A percentile compares a stretch with the other conserved stretches of the same genome.
These are phyloP conservation scores for Conringia planisiliqua DNA, from an alignment of 345 rosid species.

Conservation along the genomic window DNA sequence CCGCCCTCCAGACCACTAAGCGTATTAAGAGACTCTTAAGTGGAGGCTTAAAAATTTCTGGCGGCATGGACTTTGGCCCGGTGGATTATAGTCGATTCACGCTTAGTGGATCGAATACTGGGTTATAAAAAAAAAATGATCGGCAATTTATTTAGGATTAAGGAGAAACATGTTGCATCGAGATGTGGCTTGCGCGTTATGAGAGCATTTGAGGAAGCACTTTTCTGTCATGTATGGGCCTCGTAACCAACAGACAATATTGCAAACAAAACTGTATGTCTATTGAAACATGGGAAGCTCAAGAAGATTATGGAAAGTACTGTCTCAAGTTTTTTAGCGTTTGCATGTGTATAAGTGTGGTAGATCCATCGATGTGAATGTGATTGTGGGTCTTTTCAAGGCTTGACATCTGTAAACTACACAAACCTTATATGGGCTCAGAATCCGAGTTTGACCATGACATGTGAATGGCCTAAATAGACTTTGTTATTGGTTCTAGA, in stretches of 20 bases:
- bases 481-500: background rate
- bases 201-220: background rate
- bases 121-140: too few relatives aligned
- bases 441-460: background rate
- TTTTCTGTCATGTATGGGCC: background rate
- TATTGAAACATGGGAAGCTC: background rate
- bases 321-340: background rate
- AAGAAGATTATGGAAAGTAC: background rate
- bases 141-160: background rate
- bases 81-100: too few relatives aligned
- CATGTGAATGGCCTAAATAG: background rate
- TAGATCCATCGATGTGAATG: background rate
- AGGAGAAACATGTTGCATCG: background rate
- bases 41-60: too few relatives aligned
- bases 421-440: background rate
- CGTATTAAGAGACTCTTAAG: too few relatives aligned
- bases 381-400: background rate
- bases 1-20: too few relatives aligned
- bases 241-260: background rate
- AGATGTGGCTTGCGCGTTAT: background rate
- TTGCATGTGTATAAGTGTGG: background rate
- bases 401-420: background rate
- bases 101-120: too few relatives aligned
- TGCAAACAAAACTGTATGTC: background rate
- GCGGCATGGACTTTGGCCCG: too few relatives aligned